Conservation (phyloP, 2,329 filamentous ascomycete species). For the Dryadomyces quercivorus region DNA sequence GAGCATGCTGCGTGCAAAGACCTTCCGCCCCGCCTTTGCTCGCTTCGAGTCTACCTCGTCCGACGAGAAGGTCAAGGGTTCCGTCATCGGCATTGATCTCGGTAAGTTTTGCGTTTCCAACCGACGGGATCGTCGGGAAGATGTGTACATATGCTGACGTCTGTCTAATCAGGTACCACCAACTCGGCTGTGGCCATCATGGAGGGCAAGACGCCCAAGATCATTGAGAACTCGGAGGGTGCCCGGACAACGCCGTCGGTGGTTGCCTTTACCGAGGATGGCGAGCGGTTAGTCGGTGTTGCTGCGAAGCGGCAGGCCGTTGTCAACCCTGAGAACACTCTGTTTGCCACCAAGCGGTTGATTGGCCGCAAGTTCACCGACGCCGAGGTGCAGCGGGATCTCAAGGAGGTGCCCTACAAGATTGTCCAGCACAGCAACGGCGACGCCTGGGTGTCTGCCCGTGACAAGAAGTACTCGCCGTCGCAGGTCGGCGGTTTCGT, state of each 20-base stretch:
- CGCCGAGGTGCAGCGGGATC: slow-evolving; percentile 84
- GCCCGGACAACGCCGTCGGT: slow-evolving; percentile 87
- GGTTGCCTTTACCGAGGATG: slow-evolving; percentile 89
- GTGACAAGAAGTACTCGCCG: slow-evolving; percentile 90
- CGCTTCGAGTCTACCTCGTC: slow-evolving; percentile 57
- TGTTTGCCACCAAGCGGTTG: slow-evolving; percentile 97
- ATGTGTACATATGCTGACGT: not conserved
- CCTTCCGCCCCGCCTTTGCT: slow-evolving; percentile 61
- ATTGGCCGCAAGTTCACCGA: slow-evolving; percentile 97
- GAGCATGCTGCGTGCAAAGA: slow-evolving; percentile 49
- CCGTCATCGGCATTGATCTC: slow-evolving; percentile 96
- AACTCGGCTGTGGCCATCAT: slow-evolving; percentile 96
- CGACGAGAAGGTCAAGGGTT: slow-evolving; percentile 80
- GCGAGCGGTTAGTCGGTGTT: slow-evolving; percentile 92
- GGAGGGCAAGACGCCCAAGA: slow-evolving; percentile 91
- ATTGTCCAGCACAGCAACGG: slow-evolving; percentile 95
- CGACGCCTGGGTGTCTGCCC: slow-evolving; percentile 90
- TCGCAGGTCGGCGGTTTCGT: slow-evolving; percentile 96
- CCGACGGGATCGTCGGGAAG: not conserved
- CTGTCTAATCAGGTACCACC: slow-evolving; percentile 55
- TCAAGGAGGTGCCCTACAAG: slow-evolving; percentile 97
- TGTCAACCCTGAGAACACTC: slow-evolving; percentile 96
- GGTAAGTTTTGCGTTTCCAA: slow-evolving; percentile 40
- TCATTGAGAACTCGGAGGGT: slow-evolving; percentile 96
- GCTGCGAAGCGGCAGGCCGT: slow-evolving; percentile 96